Percentiles rank a stretch among this genome's conserved stretches.
phyloP scores from a whole-genome alignment of 768 basidiomycete genomes.

The Podaxis sp. region DNA sequence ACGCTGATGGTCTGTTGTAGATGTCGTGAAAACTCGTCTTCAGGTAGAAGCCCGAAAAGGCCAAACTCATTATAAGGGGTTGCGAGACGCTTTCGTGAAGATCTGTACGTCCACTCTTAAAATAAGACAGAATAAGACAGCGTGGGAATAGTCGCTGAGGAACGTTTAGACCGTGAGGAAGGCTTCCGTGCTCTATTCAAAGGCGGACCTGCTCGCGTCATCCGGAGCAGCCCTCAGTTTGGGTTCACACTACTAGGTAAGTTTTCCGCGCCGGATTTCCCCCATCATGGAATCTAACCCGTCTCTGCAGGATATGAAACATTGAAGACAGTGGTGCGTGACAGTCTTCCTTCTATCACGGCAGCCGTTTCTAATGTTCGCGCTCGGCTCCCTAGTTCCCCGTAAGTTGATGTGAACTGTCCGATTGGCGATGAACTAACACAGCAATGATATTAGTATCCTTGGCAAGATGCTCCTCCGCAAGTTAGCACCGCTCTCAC shows the following conservation, averaged over 20 bases:
- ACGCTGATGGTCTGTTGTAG: constrained; percentile 34
- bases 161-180: constrained; percentile 73
- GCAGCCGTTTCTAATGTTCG: background rate
- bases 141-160: constrained; percentile 17
- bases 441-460: constrained; percentile 55
- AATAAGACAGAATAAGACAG: constrained; percentile 10
- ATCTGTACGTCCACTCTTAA: constrained; percentile 61
- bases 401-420: constrained; percentile 34
- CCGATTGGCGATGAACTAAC: constrained; percentile 25
- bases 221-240: constrained; percentile 91
- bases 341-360: constrained; percentile 21
- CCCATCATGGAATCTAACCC: constrained; percentile 18
- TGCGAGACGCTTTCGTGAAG: constrained; percentile 85
- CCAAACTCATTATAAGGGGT: constrained; percentile 88
- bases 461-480: constrained; percentile 69
- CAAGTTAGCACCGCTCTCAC: constrained; percentile 73
- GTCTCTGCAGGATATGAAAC: constrained; percentile 41
- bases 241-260: constrained; percentile 83
- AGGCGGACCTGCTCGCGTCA: constrained; percentile 83
- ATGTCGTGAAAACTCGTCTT: constrained; percentile 96
- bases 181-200: constrained; percentile 90
- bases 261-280: constrained; percentile 18
- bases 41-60: constrained; percentile 93
- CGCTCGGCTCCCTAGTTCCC: constrained; percentile 38
- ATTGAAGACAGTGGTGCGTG: constrained; percentile 44